These are phyloP conservation scores for Cutaneotrichosporon sp. DNA, from an alignment of 1,284 basidiomycete species.

Conservation along the genomic window DNA sequence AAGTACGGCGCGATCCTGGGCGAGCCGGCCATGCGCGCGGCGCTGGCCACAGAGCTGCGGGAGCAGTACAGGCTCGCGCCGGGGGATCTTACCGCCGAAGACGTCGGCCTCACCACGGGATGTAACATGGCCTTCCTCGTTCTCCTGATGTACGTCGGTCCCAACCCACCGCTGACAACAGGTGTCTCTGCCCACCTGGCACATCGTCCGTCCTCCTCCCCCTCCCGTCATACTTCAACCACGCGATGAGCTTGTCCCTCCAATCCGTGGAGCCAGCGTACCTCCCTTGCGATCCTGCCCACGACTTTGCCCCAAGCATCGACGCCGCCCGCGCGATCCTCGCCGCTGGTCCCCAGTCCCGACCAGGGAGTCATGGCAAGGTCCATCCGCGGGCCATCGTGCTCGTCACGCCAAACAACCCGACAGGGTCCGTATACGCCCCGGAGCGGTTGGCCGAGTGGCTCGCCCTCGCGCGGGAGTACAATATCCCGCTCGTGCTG, in stretches of 20 bases:
- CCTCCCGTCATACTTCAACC: conserved; percentile 76
- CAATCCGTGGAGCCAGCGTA: conserved; percentile 61
- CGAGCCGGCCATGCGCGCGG: conserved; percentile 57
- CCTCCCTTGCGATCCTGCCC: conserved; percentile 57
- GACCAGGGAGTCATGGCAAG: not conserved
- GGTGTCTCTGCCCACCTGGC: conserved; percentile 62
- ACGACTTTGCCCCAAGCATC: conserved; percentile 60
- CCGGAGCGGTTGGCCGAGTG: conserved; percentile 61
- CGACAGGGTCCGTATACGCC: conserved; percentile 70
- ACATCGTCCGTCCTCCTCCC: conserved; percentile 70
- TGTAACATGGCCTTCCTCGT: conserved; percentile 49
- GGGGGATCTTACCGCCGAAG: conserved; percentile 8
- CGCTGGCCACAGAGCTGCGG: conserved; percentile 63
- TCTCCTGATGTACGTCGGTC: conserved; percentile 27
- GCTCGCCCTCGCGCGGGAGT: conserved; percentile 57
- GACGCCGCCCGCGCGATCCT: conserved; percentile 28
- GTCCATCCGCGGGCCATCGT: conserved; percentile 59
- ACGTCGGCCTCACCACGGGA: conserved; percentile 40
- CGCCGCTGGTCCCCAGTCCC: not conserved
- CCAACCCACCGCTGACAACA: conserved; percentile 9
- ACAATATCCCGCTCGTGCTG: conserved; percentile 68
- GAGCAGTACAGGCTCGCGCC: conserved; percentile 54
- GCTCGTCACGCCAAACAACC: conserved; percentile 59
- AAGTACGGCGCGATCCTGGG: conserved; percentile 68
- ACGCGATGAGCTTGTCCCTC: conserved; percentile 69